These are phyloP conservation scores for Tetracladium setigerum DNA, from an alignment of 495 filamentous ascomycete genomes.

Conservation along the genomic window DNA sequence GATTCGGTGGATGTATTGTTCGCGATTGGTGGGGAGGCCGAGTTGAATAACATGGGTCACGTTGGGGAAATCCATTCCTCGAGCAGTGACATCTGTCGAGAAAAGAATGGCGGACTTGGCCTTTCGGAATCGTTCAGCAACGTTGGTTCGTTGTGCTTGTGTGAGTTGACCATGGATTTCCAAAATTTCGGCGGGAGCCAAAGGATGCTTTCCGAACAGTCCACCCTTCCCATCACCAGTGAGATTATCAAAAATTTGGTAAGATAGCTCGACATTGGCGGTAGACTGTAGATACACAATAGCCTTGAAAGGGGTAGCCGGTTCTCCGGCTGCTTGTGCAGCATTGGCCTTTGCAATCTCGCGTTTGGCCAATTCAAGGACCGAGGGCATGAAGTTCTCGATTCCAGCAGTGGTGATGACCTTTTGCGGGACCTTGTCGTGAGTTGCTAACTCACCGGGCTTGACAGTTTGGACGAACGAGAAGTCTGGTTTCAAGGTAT, in stretches of 20 bases:
- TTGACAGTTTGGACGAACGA: slow-evolving; percentile 77
- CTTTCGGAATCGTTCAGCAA: slow-evolving; percentile 63
- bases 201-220: slow-evolving; percentile 29
- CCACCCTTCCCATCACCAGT: slow-evolving; percentile 14
- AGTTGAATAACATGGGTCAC: slow-evolving; percentile 88
- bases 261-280: slow-evolving; percentile 55
- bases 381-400: slow-evolving; percentile 68
- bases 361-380: slow-evolving; percentile 65
- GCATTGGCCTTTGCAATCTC: slow-evolving; percentile 34
- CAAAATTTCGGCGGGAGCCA: slow-evolving; percentile 39
- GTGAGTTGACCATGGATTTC: slow-evolving; percentile 75
- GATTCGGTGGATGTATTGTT: slow-evolving; percentile 85
- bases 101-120: slow-evolving; percentile 65
- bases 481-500: slow-evolving; percentile 63
- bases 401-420: slow-evolving; percentile 54
- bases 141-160: slow-evolving; percentile 58
- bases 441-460: slow-evolving; percentile 74
- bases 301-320: slow-evolving; percentile 72
- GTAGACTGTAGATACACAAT: slow-evolving; percentile 86
- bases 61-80: slow-evolving; percentile 95
- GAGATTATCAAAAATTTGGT: slow-evolving; percentile 51
- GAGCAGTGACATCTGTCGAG: slow-evolving; percentile 88
- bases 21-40: slow-evolving; percentile 60
- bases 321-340: slow-evolving; percentile 10
- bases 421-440: slow-evolving; percentile 75